Evolutionary conservation across 805 yeast genomes (phyloP), one percentile per base, ranked within the genome.

Genomic region (Trichomonascus vanleenenianus): DNA sequence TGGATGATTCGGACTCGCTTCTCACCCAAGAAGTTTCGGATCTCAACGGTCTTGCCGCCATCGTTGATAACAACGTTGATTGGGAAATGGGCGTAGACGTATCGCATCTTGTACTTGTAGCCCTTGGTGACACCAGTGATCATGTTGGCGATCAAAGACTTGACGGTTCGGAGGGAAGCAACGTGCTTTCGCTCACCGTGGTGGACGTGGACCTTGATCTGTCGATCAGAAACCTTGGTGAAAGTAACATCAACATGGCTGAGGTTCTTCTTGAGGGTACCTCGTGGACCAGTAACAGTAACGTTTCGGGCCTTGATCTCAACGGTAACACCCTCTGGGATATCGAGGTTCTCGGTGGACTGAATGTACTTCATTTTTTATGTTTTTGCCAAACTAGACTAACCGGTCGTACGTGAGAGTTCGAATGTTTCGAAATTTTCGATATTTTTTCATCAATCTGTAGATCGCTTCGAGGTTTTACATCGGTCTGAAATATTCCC

Each of bases 1-100:
- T 79, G 75, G 63, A 93, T 82, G 59, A 73, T 73, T 83, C 97
- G 86, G 59, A 89, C 95, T 75, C 87, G 81, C 84, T 88, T 93
- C 81, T 93, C 97, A 78, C 98, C 98, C 76, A 93, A 83, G 84
- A 86, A 93, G 81, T 93, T 93, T 86, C 97, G 89, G 79, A 93
- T 89, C 79, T 93, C 97, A 63, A 91, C 84, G 66, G 66, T 79
- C 56, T 77, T 73, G 50, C 91, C 91, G 65, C 78, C 75, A 58
- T 85, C 86, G 68, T 85, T 70, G 60, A 88, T 72, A 79, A 89
- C 91, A 61, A 93, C 96, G 76, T 93, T 93, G 76, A 94, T 93
- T 73, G 98, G 99, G 96, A 93, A 93, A 86, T 93, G 98, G 83
- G 98, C 99, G 71, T 91, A 94, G 57, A 93, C 98, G 74, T 87